Evolutionary conservation across 2,329 filamentous ascomycete genomes (phyloP).

Genomic region (Alternaria novae-zelandiae): DNA sequence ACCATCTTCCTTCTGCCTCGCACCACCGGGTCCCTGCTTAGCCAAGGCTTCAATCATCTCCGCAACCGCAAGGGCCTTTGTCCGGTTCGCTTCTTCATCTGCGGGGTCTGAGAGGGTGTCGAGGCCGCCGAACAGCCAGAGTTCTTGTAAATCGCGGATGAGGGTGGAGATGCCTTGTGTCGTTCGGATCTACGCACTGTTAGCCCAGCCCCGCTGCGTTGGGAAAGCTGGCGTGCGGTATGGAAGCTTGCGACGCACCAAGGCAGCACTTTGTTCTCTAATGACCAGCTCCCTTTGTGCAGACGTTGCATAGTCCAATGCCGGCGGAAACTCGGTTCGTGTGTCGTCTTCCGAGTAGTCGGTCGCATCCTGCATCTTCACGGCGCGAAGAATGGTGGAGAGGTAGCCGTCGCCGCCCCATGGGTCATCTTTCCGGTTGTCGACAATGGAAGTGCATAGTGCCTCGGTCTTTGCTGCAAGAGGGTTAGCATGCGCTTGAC

Average conservation of each 20-base stretch:
- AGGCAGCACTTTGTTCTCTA: conserved; percentile 63
- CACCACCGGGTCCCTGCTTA: conserved; percentile 15
- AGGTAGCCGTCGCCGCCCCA: conserved; percentile 49
- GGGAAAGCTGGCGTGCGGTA: background rate
- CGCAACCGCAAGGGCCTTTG: conserved; percentile 28
- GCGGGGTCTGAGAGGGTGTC: conserved; percentile 56
- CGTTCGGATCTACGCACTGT: conserved; percentile 57
- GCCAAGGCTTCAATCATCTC: conserved; percentile 31
- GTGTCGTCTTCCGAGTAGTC: conserved; percentile 16
- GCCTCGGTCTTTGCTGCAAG: conserved; percentile 48
- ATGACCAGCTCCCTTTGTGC: conserved; percentile 65
- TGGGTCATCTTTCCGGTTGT: conserved; percentile 49
- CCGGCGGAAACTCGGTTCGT: conserved; percentile 23
- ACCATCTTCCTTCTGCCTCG: background rate
- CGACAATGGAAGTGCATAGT: conserved; percentile 52
- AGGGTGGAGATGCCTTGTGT: conserved; percentile 68
- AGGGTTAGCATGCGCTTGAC: background rate
- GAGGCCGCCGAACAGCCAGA: conserved; percentile 71
- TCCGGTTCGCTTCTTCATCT: conserved; percentile 32
- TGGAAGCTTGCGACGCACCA: conserved; percentile 52
- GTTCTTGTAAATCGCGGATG: conserved; percentile 68
- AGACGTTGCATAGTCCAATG: conserved; percentile 60
- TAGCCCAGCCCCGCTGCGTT: background rate
- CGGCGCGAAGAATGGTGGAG: conserved; percentile 61
- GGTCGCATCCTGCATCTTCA: conserved; percentile 55